Conservation (phyloP, 2,329 filamentous ascomycete species). For the Drechslerella dactyloides region DNA sequence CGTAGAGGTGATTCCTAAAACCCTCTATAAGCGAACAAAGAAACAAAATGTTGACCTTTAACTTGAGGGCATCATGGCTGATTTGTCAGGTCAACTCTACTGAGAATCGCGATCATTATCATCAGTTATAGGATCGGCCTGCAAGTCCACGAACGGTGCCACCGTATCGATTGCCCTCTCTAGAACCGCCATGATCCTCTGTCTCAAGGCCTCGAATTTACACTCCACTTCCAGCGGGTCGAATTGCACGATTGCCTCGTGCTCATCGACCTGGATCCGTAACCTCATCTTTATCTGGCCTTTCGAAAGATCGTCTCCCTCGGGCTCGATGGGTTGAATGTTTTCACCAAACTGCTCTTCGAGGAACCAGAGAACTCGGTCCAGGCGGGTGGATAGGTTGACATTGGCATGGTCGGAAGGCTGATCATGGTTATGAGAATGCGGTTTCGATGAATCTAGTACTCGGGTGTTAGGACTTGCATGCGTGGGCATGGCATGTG, state of each 20-base stretch:
- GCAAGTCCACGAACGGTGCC: constrained; percentile 66
- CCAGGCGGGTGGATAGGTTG: constrained; percentile 75
- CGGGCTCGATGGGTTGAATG: constrained; percentile 73
- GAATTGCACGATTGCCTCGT: constrained; percentile 86
- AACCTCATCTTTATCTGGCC: constrained; percentile 57
- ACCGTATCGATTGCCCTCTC: constrained; percentile 88
- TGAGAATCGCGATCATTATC: not conserved
- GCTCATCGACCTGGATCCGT: constrained; percentile 80
- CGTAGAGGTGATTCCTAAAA: not conserved
- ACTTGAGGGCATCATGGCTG: not conserved
- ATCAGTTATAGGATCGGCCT: constrained; percentile 9
- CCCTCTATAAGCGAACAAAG: not conserved
- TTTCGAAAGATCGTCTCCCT: constrained; percentile 59
- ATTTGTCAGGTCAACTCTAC: not conserved
- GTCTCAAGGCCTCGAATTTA: constrained; percentile 75
- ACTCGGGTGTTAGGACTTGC: constrained; percentile 58
- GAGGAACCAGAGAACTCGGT: constrained; percentile 90
- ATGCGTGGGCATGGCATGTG: constrained; percentile 16
- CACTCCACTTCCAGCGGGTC: constrained; percentile 92
- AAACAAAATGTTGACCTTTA: not conserved
- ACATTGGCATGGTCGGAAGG: constrained; percentile 77
- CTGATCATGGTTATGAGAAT: constrained; percentile 62
- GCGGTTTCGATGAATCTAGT: constrained; percentile 61
- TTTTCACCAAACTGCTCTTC: constrained; percentile 95
- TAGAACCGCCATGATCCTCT: constrained; percentile 85